Evolutionary conservation across 2,329 filamentous ascomycete genomes (phyloP).

Genomic region (Aphanocladium album): DNA sequence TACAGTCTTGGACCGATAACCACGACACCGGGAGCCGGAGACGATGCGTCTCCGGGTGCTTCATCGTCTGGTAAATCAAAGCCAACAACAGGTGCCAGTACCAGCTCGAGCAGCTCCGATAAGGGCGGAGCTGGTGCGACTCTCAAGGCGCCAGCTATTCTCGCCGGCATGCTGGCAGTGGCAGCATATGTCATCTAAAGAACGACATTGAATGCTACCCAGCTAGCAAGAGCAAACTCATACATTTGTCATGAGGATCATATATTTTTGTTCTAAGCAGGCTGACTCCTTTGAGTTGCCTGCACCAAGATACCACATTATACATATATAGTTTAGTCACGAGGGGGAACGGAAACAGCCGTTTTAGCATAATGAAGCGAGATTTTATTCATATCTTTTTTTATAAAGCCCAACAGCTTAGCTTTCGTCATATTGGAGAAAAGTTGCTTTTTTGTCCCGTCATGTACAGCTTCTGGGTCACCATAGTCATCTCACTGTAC

Average conservation of each 20-base stretch:
- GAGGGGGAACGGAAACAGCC: background rate
- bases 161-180: background rate
- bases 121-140: background rate
- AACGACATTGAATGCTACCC: background rate
- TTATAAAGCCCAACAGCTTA: background rate
- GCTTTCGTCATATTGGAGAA: background rate
- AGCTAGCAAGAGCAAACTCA: background rate
- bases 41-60: background rate
- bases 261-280: background rate
- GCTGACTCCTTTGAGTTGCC: background rate
- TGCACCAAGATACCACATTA: conserved; percentile 1
- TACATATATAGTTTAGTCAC: background rate
- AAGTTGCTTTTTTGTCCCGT: background rate
- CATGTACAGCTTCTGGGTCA: background rate
- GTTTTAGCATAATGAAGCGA: background rate
- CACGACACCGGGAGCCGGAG: background rate
- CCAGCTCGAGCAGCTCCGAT: background rate
- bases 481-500: background rate
- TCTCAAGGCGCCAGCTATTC: background rate
- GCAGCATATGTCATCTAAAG: background rate
- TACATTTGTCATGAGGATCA: background rate
- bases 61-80: background rate
- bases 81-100: background rate
- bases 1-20: background rate
- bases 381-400: background rate